Conservation (phyloP, 805 yeast species). For the Phaffomyces opuntiae region DNA sequence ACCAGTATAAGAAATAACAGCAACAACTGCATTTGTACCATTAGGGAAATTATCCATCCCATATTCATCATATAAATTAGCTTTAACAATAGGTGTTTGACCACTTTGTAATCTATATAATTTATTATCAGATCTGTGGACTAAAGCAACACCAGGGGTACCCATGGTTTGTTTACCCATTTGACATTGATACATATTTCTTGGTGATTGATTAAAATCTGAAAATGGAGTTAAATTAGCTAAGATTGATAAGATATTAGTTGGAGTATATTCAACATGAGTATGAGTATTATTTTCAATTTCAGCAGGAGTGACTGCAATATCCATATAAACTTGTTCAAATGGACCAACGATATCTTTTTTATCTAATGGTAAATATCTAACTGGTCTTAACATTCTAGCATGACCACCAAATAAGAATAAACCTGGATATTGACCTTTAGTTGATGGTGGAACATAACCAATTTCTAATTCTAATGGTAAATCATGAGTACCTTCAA, state of each 20-base stretch:
- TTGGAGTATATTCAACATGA: constrained; percentile 93
- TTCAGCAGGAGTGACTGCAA: constrained; percentile 92
- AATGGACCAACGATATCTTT: constrained; percentile 92
- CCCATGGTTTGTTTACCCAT: constrained; percentile 99
- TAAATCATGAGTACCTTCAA: constrained; percentile 67
- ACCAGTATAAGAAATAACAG: constrained; percentile 97
- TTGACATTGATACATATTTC: constrained; percentile 99
- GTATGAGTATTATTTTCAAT: constrained; percentile 74
- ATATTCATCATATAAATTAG: constrained; percentile 87
- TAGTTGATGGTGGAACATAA: constrained; percentile 88
- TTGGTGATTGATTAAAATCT: constrained; percentile 97
- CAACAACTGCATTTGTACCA: constrained; percentile 97
- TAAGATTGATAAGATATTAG: constrained; percentile 86
- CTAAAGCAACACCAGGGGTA: constrained; percentile 95
- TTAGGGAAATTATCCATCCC: constrained; percentile 99
- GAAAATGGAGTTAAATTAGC: constrained; percentile 98
- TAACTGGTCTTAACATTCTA: constrained; percentile 94
- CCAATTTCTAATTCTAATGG: constrained; percentile 91
- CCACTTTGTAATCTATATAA: constrained; percentile 89
- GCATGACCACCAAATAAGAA: constrained; percentile 87
- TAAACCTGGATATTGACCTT: constrained; percentile 97
- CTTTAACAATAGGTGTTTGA: constrained; percentile 95
- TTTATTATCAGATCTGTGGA: constrained; percentile 91
- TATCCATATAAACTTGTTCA: constrained; percentile 94
- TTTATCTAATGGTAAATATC: constrained; percentile 78